Evolutionary conservation across 805 yeast species (phyloP).

Genomic region (Hermanozyma aechmeae): DNA sequence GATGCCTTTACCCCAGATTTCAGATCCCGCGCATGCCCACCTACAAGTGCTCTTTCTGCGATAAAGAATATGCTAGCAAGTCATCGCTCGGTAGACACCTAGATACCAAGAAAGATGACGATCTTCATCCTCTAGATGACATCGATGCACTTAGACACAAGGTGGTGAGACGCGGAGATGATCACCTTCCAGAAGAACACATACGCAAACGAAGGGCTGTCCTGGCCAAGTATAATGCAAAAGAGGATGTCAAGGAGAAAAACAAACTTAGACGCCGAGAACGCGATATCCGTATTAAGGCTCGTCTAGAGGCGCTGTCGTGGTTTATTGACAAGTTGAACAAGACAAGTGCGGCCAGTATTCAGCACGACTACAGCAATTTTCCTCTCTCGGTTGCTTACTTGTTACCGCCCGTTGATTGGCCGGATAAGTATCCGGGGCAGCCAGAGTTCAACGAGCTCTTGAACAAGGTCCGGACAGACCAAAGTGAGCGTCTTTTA

Average conservation of each 20-base stretch:
- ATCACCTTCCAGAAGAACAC: too few species aligned
- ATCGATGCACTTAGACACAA: conserved; percentile 40
- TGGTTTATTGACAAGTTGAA: conserved; percentile 6
- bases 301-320: too few species aligned
- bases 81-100: conserved; percentile 55
- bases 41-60: conserved; percentile 28
- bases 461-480: neutral
- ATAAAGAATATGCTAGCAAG: conserved; percentile 43
- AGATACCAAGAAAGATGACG: conserved; percentile 45
- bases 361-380: too few species aligned
- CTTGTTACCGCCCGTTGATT: conserved; percentile 2
- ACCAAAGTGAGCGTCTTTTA: neutral
- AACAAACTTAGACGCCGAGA: conserved; percentile 35
- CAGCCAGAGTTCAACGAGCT: conserved; percentile 1
- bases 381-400: conserved; percentile 3
- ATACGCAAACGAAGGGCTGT: too few species aligned
- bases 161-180: too few species aligned
- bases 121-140: conserved; percentile 39
- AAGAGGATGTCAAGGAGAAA: conserved; percentile 37
- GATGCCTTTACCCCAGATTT: too few species aligned
- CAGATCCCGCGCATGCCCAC: neutral
- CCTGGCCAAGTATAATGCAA: too few species aligned
- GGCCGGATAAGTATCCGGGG: conserved; percentile 5
- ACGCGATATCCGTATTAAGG: conserved; percentile 33
- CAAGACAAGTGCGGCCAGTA: neutral